A percentile compares a stretch with the other conserved stretches of the same genome.
Conservation (phyloP, 202 grass and related monocot genomes). For the Hordeum pubiflorum region DNA sequence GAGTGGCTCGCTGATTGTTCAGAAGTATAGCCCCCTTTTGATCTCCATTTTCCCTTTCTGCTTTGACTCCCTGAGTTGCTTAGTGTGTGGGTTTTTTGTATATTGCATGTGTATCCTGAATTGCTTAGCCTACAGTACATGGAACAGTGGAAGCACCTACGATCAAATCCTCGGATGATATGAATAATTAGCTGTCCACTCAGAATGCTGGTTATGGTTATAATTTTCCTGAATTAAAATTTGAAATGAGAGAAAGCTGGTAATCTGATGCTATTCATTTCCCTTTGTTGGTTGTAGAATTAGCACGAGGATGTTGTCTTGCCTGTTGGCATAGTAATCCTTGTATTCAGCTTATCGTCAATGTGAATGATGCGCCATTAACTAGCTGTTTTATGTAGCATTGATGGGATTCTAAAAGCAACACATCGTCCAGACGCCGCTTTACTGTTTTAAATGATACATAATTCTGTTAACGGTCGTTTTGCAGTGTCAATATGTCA, state of each 20-base stretch:
- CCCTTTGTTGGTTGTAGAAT: not conserved
- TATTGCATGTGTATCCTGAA: not conserved
- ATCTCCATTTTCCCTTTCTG: slow-evolving; percentile 13
- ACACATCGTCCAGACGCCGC: not conserved
- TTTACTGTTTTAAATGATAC: not conserved
- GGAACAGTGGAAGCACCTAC: not conserved
- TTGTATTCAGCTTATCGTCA: not conserved
- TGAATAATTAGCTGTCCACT: not conserved
- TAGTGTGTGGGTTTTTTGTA: not conserved
- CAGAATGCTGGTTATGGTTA: not conserved
- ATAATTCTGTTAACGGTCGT: not conserved
- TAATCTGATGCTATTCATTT: not conserved
- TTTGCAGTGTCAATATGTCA: slow-evolving; percentile 1
- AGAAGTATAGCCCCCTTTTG: slow-evolving; percentile 43
- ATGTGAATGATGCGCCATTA: not conserved
- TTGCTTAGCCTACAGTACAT: not conserved
- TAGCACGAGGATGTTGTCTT: not conserved
- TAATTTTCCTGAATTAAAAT: not conserved
- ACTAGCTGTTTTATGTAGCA: not conserved
- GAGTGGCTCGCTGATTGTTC: slow-evolving; percentile 66
- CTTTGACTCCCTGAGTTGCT: not conserved
- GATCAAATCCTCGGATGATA: not conserved
- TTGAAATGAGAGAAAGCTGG: not conserved
- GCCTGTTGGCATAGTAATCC: not conserved
- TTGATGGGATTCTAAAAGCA: not conserved